Percentiles rank a stretch among this genome's conserved stretches.
Conservation (phyloP, 2,329 filamentous ascomycete genomes). For the Diaporthe amygdali region DNA sequence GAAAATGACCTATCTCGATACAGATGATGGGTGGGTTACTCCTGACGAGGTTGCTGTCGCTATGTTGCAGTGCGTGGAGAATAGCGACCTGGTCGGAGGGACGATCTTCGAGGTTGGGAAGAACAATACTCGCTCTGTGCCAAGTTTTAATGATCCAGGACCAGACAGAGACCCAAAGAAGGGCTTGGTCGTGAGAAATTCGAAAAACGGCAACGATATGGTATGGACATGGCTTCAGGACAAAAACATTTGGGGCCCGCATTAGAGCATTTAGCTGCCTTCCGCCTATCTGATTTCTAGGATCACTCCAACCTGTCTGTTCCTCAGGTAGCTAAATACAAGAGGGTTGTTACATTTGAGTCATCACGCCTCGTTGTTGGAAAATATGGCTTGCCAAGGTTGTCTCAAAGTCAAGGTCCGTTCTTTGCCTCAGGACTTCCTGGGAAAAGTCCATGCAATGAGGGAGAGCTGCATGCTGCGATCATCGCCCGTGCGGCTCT, state of each 20-base stretch:
- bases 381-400: no score
- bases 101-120: slow-evolving; percentile 48
- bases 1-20: slow-evolving; percentile 44
- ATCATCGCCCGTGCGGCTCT: no score
- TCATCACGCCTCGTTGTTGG: no score
- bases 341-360: background rate
- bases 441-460: no score
- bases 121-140: slow-evolving; percentile 37
- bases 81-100: slow-evolving; percentile 40
- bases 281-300: background rate
- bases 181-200: slow-evolving; percentile 36
- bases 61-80: slow-evolving; percentile 47
- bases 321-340: no score
- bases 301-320: background rate
- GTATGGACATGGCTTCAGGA: slow-evolving; percentile 35
- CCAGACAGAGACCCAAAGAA: slow-evolving; percentile 35
- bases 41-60: slow-evolving; percentile 47
- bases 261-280: background rate
- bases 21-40: slow-evolving; percentile 45
- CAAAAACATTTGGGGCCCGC: slow-evolving; percentile 31
- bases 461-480: no score
- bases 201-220: slow-evolving; percentile 32
- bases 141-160: slow-evolving; percentile 43
- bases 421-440: no score
- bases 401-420: no score